Conservation (phyloP, 345 rosid species). For the Bruguiera gymnorhiza region DNA sequence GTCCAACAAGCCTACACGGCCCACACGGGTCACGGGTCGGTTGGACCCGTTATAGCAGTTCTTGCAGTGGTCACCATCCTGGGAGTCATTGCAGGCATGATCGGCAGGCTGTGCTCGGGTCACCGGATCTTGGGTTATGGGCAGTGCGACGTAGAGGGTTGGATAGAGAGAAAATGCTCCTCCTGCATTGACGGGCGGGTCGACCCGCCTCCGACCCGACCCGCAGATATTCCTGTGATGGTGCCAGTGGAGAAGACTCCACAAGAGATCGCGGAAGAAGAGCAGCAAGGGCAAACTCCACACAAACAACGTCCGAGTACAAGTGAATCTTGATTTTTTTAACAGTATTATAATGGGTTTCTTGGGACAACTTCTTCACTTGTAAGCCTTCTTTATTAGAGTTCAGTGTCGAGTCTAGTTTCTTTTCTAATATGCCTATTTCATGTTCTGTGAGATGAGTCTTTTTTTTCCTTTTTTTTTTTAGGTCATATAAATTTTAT, state of each 20-base stretch:
- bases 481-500: too few species aligned
- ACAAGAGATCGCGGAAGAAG: slow-evolving; percentile 30
- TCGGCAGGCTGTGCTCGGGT: slow-evolving; percentile 64
- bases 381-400: too few species aligned
- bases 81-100: slow-evolving; percentile 59
- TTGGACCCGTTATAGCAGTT: slow-evolving; percentile 64
- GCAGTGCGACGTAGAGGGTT: slow-evolving; percentile 57
- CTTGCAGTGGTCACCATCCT: slow-evolving; percentile 53
- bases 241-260: slow-evolving; percentile 22
- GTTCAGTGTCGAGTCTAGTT: too few species aligned
- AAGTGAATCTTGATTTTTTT: slow-evolving; percentile 21
- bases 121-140: slow-evolving; percentile 48
- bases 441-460: too few species aligned
- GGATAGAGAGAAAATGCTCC: slow-evolving; percentile 67
- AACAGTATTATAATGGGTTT: not conserved
- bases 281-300: slow-evolving; percentile 1
- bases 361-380: not conserved
- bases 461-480: too few species aligned
- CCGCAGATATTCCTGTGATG: slow-evolving; percentile 21
- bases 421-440: too few species aligned
- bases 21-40: slow-evolving; percentile 44
- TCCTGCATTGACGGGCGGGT: slow-evolving; percentile 54
- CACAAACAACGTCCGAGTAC: slow-evolving; percentile 22
- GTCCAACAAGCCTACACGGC: slow-evolving; percentile 37
- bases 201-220: slow-evolving; percentile 34